Percentiles rank a stretch among this genome's conserved stretches.
phyloP scores from a whole-genome alignment of 2,329 filamentous ascomycete species.

The Colletotrichum sojae region DNA sequence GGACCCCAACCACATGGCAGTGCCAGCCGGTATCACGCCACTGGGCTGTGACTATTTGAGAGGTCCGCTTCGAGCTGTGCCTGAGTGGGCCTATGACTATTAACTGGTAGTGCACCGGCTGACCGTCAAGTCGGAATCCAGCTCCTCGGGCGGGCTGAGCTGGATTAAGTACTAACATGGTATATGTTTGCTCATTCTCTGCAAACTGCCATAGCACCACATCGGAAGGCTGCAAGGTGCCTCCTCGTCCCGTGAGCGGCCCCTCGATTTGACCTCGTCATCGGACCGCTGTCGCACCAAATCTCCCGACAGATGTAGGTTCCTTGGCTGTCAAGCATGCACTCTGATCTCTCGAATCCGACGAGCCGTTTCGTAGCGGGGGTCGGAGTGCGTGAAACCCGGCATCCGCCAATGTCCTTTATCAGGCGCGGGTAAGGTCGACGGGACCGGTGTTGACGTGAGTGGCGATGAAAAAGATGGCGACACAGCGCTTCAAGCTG shows the following conservation, averaged over 20 bases:
- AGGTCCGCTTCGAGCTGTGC: slow-evolving; percentile 24
- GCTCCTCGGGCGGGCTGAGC: not conserved
- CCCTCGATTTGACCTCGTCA: slow-evolving; percentile 4
- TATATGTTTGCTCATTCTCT: slow-evolving; percentile 33
- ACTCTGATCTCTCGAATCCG: slow-evolving; percentile 25
- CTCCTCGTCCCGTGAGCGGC: slow-evolving; percentile 24
- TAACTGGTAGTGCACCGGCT: not conserved
- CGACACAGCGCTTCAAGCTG: slow-evolving; percentile 16
- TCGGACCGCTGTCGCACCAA: slow-evolving; percentile 20
- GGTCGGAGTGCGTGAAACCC: slow-evolving; percentile 2
- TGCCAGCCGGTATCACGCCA: slow-evolving; percentile 4
- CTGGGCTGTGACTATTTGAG: slow-evolving; percentile 30
- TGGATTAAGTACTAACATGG: slow-evolving; percentile 2
- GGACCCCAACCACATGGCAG: slow-evolving; percentile 33
- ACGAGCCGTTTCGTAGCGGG: slow-evolving; percentile 21
- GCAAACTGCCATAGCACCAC: slow-evolving; percentile 24
- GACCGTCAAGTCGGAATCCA: slow-evolving; percentile 19
- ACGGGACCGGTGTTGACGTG: slow-evolving; percentile 4
- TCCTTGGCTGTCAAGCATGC: slow-evolving; percentile 26
- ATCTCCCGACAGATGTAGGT: slow-evolving; percentile 21
- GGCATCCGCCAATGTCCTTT: slow-evolving; percentile 8
- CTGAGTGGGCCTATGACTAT: not conserved
- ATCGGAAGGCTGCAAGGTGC: slow-evolving; percentile 32
- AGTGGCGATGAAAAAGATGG: slow-evolving; percentile 3
- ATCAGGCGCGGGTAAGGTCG: not conserved